Evolutionary conservation across 2,329 filamentous ascomycete genomes (phyloP).

Genomic region (Aspergillus pseudonomiae): DNA sequence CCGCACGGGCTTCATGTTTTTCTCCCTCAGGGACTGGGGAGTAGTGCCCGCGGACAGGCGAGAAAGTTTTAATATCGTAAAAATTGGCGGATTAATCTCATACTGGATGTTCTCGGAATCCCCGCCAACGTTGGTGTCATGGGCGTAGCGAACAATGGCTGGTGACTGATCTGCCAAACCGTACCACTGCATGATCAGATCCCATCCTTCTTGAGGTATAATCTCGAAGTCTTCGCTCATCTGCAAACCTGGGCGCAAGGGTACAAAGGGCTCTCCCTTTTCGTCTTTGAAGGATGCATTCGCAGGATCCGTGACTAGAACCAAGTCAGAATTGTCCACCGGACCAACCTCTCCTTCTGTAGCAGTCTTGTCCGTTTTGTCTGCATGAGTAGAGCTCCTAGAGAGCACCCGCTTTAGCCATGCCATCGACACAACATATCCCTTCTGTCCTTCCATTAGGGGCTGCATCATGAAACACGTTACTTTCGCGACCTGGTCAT

Average conservation of each 20-base stretch:
- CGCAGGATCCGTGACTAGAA: constrained; percentile 58
- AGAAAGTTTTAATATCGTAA: constrained; percentile 80
- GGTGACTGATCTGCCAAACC: constrained; percentile 70
- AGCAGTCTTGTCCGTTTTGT: constrained; percentile 61
- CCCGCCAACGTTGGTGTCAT: constrained; percentile 68
- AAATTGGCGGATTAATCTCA: constrained; percentile 82
- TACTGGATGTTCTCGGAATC: constrained; percentile 72
- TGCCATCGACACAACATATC: constrained; percentile 74
- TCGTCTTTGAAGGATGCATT: constrained; percentile 47
- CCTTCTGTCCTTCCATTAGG: constrained; percentile 71
- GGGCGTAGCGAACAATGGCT: constrained; percentile 73
- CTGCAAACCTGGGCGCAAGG: constrained; percentile 68
- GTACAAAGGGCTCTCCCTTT: constrained; percentile 63
- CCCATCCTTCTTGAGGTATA: constrained; percentile 79
- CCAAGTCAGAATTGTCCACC: constrained; percentile 84
- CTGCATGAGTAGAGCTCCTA: constrained; percentile 60
- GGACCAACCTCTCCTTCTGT: constrained; percentile 70
- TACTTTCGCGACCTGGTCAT: constrained; percentile 76
- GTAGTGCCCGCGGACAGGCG: constrained; percentile 59
- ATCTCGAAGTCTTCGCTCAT: constrained; percentile 74
- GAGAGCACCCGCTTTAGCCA: constrained; percentile 79
- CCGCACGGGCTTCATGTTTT: constrained; percentile 63
- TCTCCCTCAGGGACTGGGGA: constrained; percentile 63
- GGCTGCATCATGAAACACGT: constrained; percentile 59
- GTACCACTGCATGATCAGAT: constrained; percentile 79